These are phyloP conservation scores for Hordeum pubiflorum DNA, from an alignment of 202 grass and related monocot genomes.

Conservation along the genomic window DNA sequence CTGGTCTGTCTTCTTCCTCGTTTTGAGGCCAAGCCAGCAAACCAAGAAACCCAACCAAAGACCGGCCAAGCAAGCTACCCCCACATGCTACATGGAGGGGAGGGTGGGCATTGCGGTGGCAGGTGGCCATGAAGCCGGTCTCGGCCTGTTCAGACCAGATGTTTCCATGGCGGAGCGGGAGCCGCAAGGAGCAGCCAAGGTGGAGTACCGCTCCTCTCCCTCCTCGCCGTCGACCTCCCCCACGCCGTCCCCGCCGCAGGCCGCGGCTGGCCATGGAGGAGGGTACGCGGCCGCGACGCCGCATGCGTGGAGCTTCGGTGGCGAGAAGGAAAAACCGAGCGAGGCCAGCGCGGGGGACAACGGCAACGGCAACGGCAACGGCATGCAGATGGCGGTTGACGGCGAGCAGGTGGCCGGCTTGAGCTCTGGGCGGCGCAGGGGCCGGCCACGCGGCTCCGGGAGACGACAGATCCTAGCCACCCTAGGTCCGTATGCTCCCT, in stretches of 20 bases:
- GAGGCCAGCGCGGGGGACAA: slow-evolving; percentile 6
- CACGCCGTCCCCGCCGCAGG: slow-evolving; percentile 41
- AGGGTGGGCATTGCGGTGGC: slow-evolving; percentile 42
- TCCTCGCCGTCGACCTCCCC: slow-evolving; percentile 59
- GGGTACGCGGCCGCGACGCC: neutral
- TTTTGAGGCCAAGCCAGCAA: slow-evolving; percentile 16
- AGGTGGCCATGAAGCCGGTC: slow-evolving; percentile 31
- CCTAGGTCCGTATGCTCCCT: slow-evolving; percentile 42
- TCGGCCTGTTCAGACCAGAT: slow-evolving; percentile 21
- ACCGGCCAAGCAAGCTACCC: neutral
- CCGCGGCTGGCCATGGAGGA: neutral
- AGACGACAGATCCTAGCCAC: slow-evolving; percentile 76
- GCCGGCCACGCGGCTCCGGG: slow-evolving; percentile 83
- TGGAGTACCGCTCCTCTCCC: slow-evolving; percentile 40
- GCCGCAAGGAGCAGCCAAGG: slow-evolving; percentile 28
- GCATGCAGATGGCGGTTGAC: slow-evolving; percentile 23
- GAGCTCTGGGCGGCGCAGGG: slow-evolving; percentile 65
- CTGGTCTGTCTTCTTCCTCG: slow-evolving; percentile 21
- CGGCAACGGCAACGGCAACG: slow-evolving; percentile 26
- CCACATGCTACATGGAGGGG: slow-evolving; percentile 41
- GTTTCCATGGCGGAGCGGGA: slow-evolving; percentile 28
- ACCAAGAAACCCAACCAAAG: slow-evolving; percentile 4
- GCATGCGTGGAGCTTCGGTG: slow-evolving; percentile 16
- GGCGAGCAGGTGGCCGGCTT: slow-evolving; percentile 27
- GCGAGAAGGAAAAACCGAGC: slow-evolving; percentile 16